Conservation (phyloP, 148 eudicot species). For the Amaranthus cruentus region DNA sequence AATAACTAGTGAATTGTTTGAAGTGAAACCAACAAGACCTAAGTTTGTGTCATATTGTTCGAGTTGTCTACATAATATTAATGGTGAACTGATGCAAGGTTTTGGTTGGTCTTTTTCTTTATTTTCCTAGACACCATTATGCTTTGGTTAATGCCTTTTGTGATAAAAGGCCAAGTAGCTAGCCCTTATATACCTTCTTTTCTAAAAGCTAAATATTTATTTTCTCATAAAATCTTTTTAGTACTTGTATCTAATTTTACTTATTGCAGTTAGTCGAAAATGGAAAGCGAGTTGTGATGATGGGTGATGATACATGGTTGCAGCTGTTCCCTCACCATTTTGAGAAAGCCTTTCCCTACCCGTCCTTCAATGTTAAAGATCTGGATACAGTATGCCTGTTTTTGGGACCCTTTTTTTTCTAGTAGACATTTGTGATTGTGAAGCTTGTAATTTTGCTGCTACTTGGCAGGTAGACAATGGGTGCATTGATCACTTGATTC, state of each 20-base stretch:
- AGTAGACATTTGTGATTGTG: neutral
- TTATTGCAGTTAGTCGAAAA: slow-evolving; percentile 64
- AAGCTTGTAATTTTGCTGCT: slow-evolving; percentile 6
- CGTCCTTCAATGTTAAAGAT: slow-evolving; percentile 96
- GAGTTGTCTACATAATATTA: neutral
- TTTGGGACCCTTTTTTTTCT: neutral
- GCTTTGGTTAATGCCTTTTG: neutral
- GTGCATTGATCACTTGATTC: slow-evolving; percentile 72
- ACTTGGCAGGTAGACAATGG: slow-evolving; percentile 79
- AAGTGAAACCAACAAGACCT: neutral
- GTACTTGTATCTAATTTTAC: slow-evolving; percentile 7
- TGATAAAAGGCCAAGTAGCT: neutral
- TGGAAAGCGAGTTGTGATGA: slow-evolving; percentile 95
- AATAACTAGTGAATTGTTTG: neutral
- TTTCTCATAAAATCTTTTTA: neutral
- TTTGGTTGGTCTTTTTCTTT: neutral
- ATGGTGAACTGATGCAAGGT: neutral
- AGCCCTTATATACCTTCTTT: neutral
- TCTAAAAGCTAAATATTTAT: neutral
- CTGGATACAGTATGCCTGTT: slow-evolving; percentile 68
- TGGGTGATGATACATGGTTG: slow-evolving; percentile 99
- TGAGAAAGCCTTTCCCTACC: slow-evolving; percentile 74
- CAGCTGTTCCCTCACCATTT: slow-evolving; percentile 93
- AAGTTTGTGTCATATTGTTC: neutral
- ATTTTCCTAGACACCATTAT: neutral